Evolutionary conservation across 257 asterid genomes (phyloP).

Genomic region (Primulina eburnea): DNA sequence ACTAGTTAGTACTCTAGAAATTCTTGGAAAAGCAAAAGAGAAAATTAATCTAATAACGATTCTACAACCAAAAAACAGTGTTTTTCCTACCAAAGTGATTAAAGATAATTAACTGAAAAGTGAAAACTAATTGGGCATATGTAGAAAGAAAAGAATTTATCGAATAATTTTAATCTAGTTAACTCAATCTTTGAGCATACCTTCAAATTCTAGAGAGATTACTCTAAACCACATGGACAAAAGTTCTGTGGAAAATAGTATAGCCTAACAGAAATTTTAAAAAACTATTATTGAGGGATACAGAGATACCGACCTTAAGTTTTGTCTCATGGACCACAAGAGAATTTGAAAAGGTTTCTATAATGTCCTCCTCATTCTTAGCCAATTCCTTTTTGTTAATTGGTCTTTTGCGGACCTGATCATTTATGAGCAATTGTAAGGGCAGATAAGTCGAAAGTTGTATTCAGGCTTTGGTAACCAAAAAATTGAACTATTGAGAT

Average conservation of each 20-base stretch:
- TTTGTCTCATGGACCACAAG: conserved; percentile 52
- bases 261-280: conserved; percentile 14
- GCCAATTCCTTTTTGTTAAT: conserved; percentile 54
- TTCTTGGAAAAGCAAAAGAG: conserved; percentile 9
- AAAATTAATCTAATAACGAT: background rate
- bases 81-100: background rate
- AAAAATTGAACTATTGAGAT: conserved; percentile 15
- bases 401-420: conserved; percentile 59
- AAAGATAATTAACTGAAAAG: conserved; percentile 2
- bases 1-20: conserved; percentile 11
- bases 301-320: conserved; percentile 36
- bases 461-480: conserved; percentile 2
- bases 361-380: conserved; percentile 54
- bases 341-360: conserved; percentile 44
- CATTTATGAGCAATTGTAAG: conserved; percentile 11
- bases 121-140: background rate
- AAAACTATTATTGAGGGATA: background rate
- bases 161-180: conserved; percentile 10
- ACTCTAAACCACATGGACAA: background rate
- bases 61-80: background rate
- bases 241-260: conserved; percentile 6
- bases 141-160: background rate
- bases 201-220: conserved; percentile 12
- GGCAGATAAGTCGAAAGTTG: background rate
- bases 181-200: background rate